A percentile compares a stretch with the other conserved stretches of the same genome.
Conservation (phyloP, 2,329 filamentous ascomycete species). For the Acephala macrosclerotiorum region DNA sequence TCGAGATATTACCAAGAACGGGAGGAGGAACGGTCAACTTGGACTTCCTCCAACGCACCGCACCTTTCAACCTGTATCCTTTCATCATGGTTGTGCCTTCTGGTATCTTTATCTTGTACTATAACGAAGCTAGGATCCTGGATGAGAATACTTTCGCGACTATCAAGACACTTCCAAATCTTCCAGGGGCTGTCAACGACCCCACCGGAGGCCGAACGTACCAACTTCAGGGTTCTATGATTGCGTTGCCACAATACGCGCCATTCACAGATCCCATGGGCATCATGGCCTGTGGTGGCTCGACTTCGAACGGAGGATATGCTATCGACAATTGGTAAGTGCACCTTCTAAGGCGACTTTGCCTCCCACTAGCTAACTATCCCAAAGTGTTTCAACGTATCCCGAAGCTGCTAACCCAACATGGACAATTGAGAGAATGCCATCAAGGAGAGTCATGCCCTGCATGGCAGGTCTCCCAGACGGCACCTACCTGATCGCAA, state of each 20-base stretch:
- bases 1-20: constrained; percentile 65
- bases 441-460: constrained; percentile 67
- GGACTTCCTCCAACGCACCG: constrained; percentile 68
- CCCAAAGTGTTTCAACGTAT: constrained; percentile 63
- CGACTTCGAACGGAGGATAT: constrained; percentile 57
- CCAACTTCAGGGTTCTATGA: constrained; percentile 68
- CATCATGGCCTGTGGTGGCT: constrained; percentile 71
- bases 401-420: constrained; percentile 62
- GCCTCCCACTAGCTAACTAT: no score
- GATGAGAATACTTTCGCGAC: constrained; percentile 66
- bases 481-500: constrained; percentile 69
- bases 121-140: constrained; percentile 72
- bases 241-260: constrained; percentile 68
- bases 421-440: constrained; percentile 73
- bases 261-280: constrained; percentile 67
- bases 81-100: constrained; percentile 67
- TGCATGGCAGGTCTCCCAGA: constrained; percentile 71
- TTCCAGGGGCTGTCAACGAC: constrained; percentile 68
- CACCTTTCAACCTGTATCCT: constrained; percentile 74
- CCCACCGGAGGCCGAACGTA: constrained; percentile 69
- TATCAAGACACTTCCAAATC: constrained; percentile 63
- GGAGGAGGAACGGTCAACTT: constrained; percentile 60
- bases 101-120: constrained; percentile 70
- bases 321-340: constrained; percentile 76
- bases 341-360: no score